phyloP scores from a whole-genome alignment of 2,329 filamentous ascomycete species.

The Calonectria pseudoturangicola region DNA sequence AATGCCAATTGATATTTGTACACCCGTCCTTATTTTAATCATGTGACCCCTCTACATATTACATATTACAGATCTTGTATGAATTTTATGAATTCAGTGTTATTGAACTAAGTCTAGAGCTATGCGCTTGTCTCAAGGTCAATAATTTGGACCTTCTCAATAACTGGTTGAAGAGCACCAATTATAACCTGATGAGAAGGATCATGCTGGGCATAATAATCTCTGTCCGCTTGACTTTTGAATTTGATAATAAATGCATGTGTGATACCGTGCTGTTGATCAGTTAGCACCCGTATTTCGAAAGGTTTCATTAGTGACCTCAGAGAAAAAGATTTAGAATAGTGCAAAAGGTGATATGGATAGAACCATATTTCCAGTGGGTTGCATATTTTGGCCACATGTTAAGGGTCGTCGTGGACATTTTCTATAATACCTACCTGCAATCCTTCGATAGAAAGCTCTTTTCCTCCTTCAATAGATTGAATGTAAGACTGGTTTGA shows the following conservation, averaged over 20 bases:
- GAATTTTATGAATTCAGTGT: too few species aligned
- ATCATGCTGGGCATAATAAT: conserved; percentile 11
- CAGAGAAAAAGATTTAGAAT: too few species aligned
- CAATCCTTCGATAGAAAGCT: conserved; percentile 8
- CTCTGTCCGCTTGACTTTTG: not conserved
- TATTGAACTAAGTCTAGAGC: not conserved
- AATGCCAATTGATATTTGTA: too few species aligned
- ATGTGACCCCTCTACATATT: too few species aligned
- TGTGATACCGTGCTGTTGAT: not conserved
- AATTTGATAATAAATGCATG: conserved; percentile 22
- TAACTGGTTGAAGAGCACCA: not conserved
- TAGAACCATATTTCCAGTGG: too few species aligned
- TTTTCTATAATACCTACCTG: not conserved
- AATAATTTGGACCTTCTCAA: conserved; percentile 22
- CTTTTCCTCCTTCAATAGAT: conserved; percentile 15
- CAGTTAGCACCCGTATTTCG: not conserved
- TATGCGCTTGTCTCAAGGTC: not conserved
- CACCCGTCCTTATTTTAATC: not conserved
- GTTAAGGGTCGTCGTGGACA: too few species aligned
- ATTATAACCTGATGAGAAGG: conserved; percentile 17
- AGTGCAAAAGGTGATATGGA: too few species aligned
- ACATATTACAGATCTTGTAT: too few species aligned
- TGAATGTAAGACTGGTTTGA: conserved; percentile 17
- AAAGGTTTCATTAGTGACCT: too few species aligned
- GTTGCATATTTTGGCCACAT: too few species aligned